phyloP scores from a whole-genome alignment of 2,329 filamentous ascomycete species.

The Sporothrix curviconia region DNA sequence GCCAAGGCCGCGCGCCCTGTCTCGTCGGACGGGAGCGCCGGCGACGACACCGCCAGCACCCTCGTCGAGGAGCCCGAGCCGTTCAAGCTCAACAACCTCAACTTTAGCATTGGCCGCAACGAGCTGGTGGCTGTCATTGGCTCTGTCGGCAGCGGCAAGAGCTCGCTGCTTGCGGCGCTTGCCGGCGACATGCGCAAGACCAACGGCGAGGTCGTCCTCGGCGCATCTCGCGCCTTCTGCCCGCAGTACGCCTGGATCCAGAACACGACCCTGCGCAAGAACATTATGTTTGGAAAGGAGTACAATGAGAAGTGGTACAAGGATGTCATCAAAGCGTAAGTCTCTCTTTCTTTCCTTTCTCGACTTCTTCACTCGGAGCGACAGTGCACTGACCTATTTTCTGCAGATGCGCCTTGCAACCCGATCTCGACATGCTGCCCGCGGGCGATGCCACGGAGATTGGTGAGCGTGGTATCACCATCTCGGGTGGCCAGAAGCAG shows the following conservation, averaged over 20 bases:
- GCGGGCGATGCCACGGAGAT: slow-evolving; percentile 86
- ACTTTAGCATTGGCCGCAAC: slow-evolving; percentile 62
- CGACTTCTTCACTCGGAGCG: background rate
- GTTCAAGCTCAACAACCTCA: slow-evolving; percentile 64
- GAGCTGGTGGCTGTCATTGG: slow-evolving; percentile 83
- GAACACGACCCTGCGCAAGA: slow-evolving; percentile 78
- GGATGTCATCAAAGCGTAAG: slow-evolving; percentile 68
- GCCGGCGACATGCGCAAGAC: slow-evolving; percentile 93
- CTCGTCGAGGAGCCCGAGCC: slow-evolving; percentile 55
- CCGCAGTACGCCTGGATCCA: slow-evolving; percentile 98
- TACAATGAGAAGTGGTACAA: slow-evolving; percentile 74
- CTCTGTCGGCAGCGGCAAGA: slow-evolving; percentile 85
- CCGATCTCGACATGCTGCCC: slow-evolving; percentile 90
- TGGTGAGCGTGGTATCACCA: slow-evolving; percentile 89
- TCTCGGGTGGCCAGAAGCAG: slow-evolving; percentile 93
- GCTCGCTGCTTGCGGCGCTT: slow-evolving; percentile 76
- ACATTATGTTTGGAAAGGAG: slow-evolving; percentile 83
- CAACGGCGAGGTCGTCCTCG: slow-evolving; percentile 63
- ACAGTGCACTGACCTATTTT: background rate
- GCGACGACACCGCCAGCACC: slow-evolving; percentile 46
- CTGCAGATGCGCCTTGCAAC: slow-evolving; percentile 65
- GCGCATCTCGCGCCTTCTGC: slow-evolving; percentile 80
- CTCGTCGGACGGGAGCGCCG: slow-evolving; percentile 33
- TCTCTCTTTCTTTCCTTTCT: slow-evolving; percentile 22
- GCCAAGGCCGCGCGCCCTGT: background rate